Conservation (phyloP, 257 asterid genomes). For the Solanum etuberosum region DNA sequence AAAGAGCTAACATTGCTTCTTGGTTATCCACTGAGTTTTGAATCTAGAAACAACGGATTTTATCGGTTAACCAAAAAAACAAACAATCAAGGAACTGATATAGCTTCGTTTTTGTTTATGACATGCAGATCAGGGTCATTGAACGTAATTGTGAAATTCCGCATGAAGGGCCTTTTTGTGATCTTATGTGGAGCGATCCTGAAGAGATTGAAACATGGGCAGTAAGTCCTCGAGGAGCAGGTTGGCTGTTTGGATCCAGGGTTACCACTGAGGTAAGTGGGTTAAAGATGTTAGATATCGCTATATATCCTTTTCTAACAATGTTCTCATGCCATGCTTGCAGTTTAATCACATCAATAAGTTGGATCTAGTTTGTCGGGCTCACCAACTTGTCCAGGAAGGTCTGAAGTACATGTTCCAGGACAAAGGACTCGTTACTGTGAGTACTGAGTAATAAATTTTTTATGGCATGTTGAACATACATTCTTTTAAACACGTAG, state of each 20-base stretch:
- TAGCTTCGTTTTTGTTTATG: background rate
- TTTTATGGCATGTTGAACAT: background rate
- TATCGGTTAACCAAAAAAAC: background rate
- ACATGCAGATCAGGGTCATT: conserved; percentile 72
- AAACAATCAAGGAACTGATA: background rate
- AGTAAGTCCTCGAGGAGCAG: conserved; percentile 99
- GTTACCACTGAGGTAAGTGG: conserved; percentile 81
- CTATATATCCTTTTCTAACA: background rate
- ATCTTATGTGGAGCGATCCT: conserved; percentile 99
- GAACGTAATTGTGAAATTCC: conserved; percentile 96
- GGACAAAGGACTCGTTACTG: conserved; percentile 98
- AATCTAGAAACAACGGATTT: background rate
- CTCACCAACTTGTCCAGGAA: conserved; percentile 99
- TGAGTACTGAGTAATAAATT: conserved; percentile 24
- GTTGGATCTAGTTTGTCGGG: conserved; percentile 93
- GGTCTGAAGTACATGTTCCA: conserved; percentile 97
- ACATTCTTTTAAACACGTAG: background rate
- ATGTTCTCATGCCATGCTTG: conserved; percentile 2
- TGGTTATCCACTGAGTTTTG: background rate
- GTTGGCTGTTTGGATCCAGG: conserved; percentile 99
- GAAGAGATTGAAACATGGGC: conserved; percentile 99
- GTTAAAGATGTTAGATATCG: background rate
- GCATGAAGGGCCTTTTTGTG: conserved; percentile 99
- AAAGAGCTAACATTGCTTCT: background rate
- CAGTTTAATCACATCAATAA: conserved; percentile 97